A percentile compares a stretch with the other conserved stretches of the same genome.
phyloP scores from a whole-genome alignment of 129 eudicot species.

The Flaveria linearis region DNA sequence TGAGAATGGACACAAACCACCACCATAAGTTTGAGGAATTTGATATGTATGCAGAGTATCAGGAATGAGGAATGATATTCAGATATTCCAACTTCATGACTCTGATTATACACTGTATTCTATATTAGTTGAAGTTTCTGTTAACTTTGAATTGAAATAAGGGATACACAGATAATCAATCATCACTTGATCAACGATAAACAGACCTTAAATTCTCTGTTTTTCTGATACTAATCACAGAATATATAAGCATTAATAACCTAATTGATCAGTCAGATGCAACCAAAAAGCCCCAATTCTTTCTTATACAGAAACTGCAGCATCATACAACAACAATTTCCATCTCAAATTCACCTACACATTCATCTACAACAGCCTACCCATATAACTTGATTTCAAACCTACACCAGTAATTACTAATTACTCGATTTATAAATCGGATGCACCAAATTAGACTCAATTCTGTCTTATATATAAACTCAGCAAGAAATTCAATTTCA shows the following conservation, averaged over 20 bases:
- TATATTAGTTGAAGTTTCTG: neutral
- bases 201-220: neutral
- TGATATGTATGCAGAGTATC: neutral
- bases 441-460: too few species aligned
- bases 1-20: constrained; percentile 27
- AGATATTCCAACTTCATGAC: too few species aligned
- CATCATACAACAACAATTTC: constrained; percentile 8
- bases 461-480: too few species aligned
- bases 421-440: too few species aligned
- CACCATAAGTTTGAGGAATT: neutral
- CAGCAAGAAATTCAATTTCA: neutral
- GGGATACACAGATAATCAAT: neutral
- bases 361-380: neutral
- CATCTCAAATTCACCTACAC: neutral
- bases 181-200: neutral
- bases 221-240: neutral
- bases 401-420: too few species aligned
- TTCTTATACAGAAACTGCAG: neutral
- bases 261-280: constrained; percentile 8
- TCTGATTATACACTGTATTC: neutral
- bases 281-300: constrained; percentile 7
- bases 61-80: too few species aligned
- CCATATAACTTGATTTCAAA: neutral
- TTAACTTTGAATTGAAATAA: neutral
- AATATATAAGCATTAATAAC: neutral